Evolutionary conservation across 2,329 filamentous ascomycete genomes (phyloP).

Genomic region (Aschersonia sp.): DNA sequence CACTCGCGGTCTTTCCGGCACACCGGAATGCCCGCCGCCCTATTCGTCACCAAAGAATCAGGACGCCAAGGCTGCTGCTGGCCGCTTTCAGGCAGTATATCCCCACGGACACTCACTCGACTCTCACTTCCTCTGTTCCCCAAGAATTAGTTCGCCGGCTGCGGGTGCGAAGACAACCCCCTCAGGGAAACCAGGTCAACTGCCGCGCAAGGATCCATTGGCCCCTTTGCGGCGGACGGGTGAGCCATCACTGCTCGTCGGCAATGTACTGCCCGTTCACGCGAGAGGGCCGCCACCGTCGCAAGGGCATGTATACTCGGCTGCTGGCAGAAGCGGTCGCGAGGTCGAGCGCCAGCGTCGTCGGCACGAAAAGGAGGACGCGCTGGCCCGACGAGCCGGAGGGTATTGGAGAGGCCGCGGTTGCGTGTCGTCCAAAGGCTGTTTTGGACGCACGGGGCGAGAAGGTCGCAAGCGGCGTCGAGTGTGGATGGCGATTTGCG

Average conservation of each 20-base stretch:
- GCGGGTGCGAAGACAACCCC: slow-evolving; percentile 45
- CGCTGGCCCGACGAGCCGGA: slow-evolving; percentile 38
- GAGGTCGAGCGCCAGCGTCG: slow-evolving; percentile 36
- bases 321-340: slow-evolving; percentile 21
- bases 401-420: slow-evolving; percentile 52
- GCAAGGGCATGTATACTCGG: slow-evolving; percentile 26
- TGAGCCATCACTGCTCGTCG: slow-evolving; percentile 6
- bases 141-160: slow-evolving; percentile 47
- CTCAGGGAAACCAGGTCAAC: no score
- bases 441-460: slow-evolving; percentile 46
- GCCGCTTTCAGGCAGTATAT: slow-evolving; percentile 20
- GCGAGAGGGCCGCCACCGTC: slow-evolving; percentile 30
- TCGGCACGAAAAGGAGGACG: slow-evolving; percentile 53
- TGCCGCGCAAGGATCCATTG: no score
- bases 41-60: slow-evolving; percentile 30
- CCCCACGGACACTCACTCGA: slow-evolving; percentile 36
- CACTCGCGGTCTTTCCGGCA: neutral
- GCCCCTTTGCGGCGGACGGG: no score
- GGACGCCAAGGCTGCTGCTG: slow-evolving; percentile 16
- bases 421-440: slow-evolving; percentile 48
- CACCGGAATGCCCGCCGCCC: slow-evolving; percentile 33
- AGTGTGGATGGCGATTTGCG: slow-evolving; percentile 39
- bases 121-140: slow-evolving; percentile 38
- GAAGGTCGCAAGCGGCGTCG: slow-evolving; percentile 51
- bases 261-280: slow-evolving; percentile 24